Evolutionary conservation across 2,329 filamentous ascomycete genomes (phyloP).

Genomic region (Neonectria neomacrospora): DNA sequence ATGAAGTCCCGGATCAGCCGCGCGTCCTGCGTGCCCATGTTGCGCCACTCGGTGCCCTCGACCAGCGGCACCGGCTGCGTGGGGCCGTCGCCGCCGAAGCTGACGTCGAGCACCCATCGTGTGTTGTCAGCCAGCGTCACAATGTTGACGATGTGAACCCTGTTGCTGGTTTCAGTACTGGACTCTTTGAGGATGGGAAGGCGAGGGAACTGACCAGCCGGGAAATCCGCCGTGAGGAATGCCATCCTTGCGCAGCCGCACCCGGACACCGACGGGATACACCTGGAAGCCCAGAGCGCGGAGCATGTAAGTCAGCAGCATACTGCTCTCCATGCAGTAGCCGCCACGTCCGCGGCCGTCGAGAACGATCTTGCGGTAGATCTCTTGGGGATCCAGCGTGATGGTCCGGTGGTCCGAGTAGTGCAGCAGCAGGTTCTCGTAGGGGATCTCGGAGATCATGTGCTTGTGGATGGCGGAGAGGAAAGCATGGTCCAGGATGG

Average conservation of each 20-base stretch:
- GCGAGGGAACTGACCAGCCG: slow-evolving; percentile 55
- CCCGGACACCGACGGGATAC: slow-evolving; percentile 66
- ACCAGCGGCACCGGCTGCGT: slow-evolving; percentile 66
- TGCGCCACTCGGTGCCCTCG: slow-evolving; percentile 54
- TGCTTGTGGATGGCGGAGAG: slow-evolving; percentile 55
- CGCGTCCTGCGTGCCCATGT: slow-evolving; percentile 66
- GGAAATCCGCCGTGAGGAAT: slow-evolving; percentile 56
- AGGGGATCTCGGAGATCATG: slow-evolving; percentile 63
- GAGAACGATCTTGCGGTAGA: slow-evolving; percentile 62
- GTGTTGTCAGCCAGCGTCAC: slow-evolving; percentile 62
- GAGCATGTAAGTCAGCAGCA: slow-evolving; percentile 65
- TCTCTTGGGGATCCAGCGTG: slow-evolving; percentile 56
- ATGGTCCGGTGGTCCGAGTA: slow-evolving; percentile 56
- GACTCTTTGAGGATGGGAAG: slow-evolving; percentile 22
- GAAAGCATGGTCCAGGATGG: slow-evolving; percentile 46
- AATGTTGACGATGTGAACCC: slow-evolving; percentile 70
- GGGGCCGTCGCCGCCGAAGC: slow-evolving; percentile 71
- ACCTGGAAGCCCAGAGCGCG: slow-evolving; percentile 62
- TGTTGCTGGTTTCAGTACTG: slow-evolving; percentile 10
- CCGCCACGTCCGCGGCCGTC: slow-evolving; percentile 60
- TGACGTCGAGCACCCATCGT: slow-evolving; percentile 68
- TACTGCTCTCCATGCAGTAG: slow-evolving; percentile 69
- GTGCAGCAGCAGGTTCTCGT: slow-evolving; percentile 67
- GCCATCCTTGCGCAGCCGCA: slow-evolving; percentile 53
- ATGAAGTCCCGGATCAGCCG: slow-evolving; percentile 63